Conservation (phyloP, 331 rosid species). For the Dryas integrifolia region DNA sequence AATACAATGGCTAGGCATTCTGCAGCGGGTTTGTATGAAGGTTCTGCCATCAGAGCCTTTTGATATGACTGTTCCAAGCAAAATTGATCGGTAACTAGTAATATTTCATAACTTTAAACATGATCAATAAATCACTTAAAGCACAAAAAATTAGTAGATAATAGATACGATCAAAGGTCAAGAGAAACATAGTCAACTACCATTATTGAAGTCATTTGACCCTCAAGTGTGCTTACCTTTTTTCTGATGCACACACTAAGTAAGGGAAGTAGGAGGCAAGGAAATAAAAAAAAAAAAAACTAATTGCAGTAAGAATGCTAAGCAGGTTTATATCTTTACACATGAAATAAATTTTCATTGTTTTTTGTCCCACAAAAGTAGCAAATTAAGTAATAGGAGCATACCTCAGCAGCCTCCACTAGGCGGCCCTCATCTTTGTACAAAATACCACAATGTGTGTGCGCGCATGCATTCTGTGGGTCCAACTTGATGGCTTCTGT, state of each 20-base stretch:
- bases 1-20: constrained; percentile 94
- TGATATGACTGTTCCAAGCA: constrained; percentile 77
- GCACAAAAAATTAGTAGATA: constrained; percentile 10
- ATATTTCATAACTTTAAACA: constrained; percentile 21
- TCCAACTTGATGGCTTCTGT: constrained; percentile 74
- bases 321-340: not conserved
- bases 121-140: constrained; percentile 25
- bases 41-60: constrained; percentile 77
- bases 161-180: not conserved
- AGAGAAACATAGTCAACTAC: not conserved
- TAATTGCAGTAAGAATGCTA: not conserved
- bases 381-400: constrained; percentile 16
- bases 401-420: constrained; percentile 93
- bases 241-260: not conserved
- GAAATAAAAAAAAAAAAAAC: not conserved
- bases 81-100: constrained; percentile 19
- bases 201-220: not conserved
- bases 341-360: not conserved
- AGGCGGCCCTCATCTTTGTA: constrained; percentile 94
- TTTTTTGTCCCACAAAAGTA: not conserved
- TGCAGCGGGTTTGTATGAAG: constrained; percentile 83
- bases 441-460: constrained; percentile 83
- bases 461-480: constrained; percentile 82
- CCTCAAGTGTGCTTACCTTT: not conserved
- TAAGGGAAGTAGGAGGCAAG: not conserved